phyloP scores from a whole-genome alignment of 176 grass and related monocot species.

The Typha latifolia region DNA sequence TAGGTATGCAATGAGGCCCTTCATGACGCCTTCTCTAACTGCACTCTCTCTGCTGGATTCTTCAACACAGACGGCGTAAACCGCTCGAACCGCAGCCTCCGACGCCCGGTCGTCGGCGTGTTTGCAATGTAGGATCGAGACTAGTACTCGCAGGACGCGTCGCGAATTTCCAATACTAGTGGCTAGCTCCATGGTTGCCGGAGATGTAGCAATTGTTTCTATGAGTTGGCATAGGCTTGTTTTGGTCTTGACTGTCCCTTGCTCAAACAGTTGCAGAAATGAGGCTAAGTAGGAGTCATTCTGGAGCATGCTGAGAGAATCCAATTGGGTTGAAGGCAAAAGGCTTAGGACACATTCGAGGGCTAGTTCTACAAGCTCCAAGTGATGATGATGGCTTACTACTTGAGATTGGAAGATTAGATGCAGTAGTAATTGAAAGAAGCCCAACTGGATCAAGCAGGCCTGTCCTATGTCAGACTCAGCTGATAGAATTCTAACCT shows the following conservation, averaged over 20 bases:
- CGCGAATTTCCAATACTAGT: slow-evolving; percentile 33
- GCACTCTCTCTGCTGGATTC: slow-evolving; percentile 39
- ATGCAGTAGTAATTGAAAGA: slow-evolving; percentile 54
- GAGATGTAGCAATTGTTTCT: slow-evolving; percentile 46
- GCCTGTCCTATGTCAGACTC: slow-evolving; percentile 70
- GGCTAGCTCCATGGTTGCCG: slow-evolving; percentile 35
- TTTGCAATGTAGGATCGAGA: slow-evolving; percentile 31
- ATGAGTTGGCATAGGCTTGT: slow-evolving; percentile 48
- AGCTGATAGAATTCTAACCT: slow-evolving; percentile 35
- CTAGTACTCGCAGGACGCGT: slow-evolving; percentile 42
- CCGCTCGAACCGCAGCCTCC: slow-evolving; percentile 40
- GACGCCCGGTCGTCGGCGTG: slow-evolving; percentile 20
- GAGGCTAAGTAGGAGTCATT: slow-evolving; percentile 32
- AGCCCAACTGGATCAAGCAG: slow-evolving; percentile 65
- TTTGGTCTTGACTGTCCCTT: slow-evolving; percentile 33
- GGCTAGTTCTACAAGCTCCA: slow-evolving; percentile 31
- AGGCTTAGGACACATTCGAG: slow-evolving; percentile 61
- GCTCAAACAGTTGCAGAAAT: slow-evolving; percentile 37
- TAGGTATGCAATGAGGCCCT: slow-evolving; percentile 44
- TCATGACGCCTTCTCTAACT: slow-evolving; percentile 45
- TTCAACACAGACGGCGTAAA: slow-evolving; percentile 36
- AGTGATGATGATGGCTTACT: neutral
- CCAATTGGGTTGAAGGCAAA: slow-evolving; percentile 39
- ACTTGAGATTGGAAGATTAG: slow-evolving; percentile 39
- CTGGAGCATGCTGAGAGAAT: slow-evolving; percentile 58